Evolutionary conservation across 2,329 filamentous ascomycete genomes (phyloP).

Genomic region (Akanthomyces dipterigenus): DNA sequence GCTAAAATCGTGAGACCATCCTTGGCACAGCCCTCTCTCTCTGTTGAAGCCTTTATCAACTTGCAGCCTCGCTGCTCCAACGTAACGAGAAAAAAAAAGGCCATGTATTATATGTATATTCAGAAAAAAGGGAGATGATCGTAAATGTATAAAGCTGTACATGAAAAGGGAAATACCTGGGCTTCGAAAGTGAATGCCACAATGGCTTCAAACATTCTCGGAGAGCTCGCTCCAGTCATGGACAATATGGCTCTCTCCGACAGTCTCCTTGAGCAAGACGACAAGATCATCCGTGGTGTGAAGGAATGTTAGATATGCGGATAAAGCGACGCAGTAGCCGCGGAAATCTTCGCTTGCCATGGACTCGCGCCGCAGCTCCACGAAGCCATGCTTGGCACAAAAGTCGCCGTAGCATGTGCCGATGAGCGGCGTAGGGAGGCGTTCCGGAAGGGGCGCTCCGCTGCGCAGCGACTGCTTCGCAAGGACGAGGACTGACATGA

Average conservation of each 20-base stretch:
- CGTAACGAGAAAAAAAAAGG: not conserved
- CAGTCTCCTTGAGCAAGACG: constrained; percentile 32
- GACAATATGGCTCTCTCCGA: constrained; percentile 33
- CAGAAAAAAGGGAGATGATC: not conserved
- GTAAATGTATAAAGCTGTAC: not conserved
- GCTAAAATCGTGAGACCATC: too few species aligned
- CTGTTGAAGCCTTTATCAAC: too few species aligned
- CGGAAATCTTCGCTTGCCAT: constrained; percentile 37
- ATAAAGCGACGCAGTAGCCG: constrained; percentile 39
- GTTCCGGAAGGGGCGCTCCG: constrained; percentile 39
- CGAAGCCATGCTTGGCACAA: constrained; percentile 14
- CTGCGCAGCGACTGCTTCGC: constrained; percentile 41
- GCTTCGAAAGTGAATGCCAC: not conserved
- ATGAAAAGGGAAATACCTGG: not conserved
- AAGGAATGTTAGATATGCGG: constrained; percentile 37
- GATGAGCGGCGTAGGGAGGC: constrained; percentile 40
- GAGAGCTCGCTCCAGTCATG: constrained; percentile 10
- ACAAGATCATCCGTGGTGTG: constrained; percentile 38
- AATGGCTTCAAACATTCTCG: not conserved
- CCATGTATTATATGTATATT: not conserved
- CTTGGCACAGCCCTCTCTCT: too few species aligned
- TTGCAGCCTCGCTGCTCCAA: too few species aligned
- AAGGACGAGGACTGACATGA: constrained; percentile 43
- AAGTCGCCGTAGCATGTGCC: constrained; percentile 27
- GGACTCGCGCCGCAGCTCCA: constrained; percentile 25